Evolutionary conservation across 2,329 filamentous ascomycete genomes (phyloP), one percentile per base, ranked within the genome.

Genomic region (Akanthomyces lecanii): DNA sequence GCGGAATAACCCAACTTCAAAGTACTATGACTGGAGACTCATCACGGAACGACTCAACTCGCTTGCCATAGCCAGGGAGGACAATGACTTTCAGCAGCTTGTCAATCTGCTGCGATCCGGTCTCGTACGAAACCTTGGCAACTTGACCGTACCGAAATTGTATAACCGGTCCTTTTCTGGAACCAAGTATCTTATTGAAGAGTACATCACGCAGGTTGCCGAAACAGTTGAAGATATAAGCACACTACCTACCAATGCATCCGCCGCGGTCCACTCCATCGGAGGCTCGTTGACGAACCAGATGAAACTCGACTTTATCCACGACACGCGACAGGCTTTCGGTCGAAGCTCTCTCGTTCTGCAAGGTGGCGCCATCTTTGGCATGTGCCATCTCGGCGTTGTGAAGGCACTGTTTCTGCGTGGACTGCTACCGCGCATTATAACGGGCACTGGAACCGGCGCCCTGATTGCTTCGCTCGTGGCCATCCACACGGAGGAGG

Each of bases 301-400:
- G 76, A 86, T 86, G 63, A 97, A 96, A 77, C 79, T 96, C 62
- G 91, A 96, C 75, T 85, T 96, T 63, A 81, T 97, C 59, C 90
- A 95, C 69, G 91, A 96, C 74, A 92, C 92, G 11, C 83, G 93
- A 12, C 91, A 95, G 73, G 91, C 92, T 0, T 96, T 96, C 76
- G 94, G 93, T 11, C 83, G 92, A 67, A 95, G 89, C 62, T 92
- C 90, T 0, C 81, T 97, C 28, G 89, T 97, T 5, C 77, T 97
- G 1, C 92, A 97, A 73, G 93, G 93, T 54, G 93, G 94, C 16
- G 90, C 92, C 48, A 94, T 96, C 63, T 97, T 97, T 70, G 93
- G 93, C 2, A 78, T 97, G 11, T 97, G 91, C 69, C 94, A 97
- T 74, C 75, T 97, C 5, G 93, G 93, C 7, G 92, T 97, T 6